Conservation (phyloP, 139 green algal species). For the Closterium sp. region DNA sequence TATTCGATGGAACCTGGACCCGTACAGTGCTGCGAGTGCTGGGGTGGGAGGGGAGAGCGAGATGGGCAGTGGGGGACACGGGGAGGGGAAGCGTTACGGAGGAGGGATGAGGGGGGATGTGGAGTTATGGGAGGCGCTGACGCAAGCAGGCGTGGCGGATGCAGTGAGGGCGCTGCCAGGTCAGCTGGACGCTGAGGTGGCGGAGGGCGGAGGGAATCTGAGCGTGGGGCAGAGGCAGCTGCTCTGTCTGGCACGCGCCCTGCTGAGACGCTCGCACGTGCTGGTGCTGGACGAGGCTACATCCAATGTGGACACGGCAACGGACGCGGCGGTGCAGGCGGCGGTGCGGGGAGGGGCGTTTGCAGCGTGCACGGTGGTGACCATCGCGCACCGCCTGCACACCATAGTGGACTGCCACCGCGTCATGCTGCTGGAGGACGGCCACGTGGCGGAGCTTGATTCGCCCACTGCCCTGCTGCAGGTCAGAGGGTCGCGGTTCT, state of each 20-base stretch:
- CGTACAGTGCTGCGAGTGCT: slow-evolving; percentile 63
- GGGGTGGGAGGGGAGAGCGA: background rate
- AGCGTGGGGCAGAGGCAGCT: slow-evolving; percentile 88
- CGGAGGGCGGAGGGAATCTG: slow-evolving; percentile 82
- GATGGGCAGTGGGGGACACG: no score
- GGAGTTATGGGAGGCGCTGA: slow-evolving; percentile 64
- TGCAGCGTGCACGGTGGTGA: slow-evolving; percentile 67
- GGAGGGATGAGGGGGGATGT: slow-evolving; percentile 55
- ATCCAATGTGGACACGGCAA: slow-evolving; percentile 79
- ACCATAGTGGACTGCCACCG: slow-evolving; percentile 75
- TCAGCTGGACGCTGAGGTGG: slow-evolving; percentile 41
- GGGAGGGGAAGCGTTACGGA: background rate
- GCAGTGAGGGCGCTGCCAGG: slow-evolving; percentile 7
- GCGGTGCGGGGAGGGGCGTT: slow-evolving; percentile 66
- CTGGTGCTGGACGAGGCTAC: slow-evolving; percentile 91
- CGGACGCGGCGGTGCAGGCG: slow-evolving; percentile 74
- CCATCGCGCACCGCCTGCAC: slow-evolving; percentile 73
- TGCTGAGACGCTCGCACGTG: slow-evolving; percentile 66
- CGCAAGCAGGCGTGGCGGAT: slow-evolving; percentile 50
- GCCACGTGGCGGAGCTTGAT: slow-evolving; percentile 60
- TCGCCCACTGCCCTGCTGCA: slow-evolving; percentile 55
- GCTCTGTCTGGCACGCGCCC: slow-evolving; percentile 81
- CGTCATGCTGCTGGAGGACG: slow-evolving; percentile 60
- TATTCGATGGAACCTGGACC: slow-evolving; percentile 89
- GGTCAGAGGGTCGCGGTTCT: slow-evolving; percentile 10